These are phyloP conservation scores for Penicillium samsonianum DNA, from an alignment of 495 filamentous ascomycete genomes.

Conservation along the genomic window DNA sequence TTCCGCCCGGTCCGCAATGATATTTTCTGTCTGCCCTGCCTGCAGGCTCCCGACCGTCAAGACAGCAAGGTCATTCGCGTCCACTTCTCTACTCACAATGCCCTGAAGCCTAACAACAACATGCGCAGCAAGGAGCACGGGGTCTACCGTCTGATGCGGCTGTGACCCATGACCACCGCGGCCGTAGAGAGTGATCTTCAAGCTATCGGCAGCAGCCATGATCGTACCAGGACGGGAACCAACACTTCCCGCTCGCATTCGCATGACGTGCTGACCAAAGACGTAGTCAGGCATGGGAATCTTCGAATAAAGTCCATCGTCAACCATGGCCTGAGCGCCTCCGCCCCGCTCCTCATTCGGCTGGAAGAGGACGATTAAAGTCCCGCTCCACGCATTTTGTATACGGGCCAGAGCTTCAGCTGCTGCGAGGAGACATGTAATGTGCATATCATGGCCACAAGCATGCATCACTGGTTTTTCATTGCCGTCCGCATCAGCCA, in stretches of 20 bases:
- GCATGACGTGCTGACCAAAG: conserved; percentile 56
- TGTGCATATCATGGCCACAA: conserved; percentile 60
- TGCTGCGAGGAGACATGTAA: conserved; percentile 54
- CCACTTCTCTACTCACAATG: conserved; percentile 52
- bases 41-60: conserved; percentile 55
- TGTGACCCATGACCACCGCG: conserved; percentile 54
- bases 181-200: conserved; percentile 53
- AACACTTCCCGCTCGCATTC: conserved; percentile 45
- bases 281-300: conserved; percentile 52
- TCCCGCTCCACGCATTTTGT: conserved; percentile 47
- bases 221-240: conserved; percentile 42
- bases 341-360: conserved; percentile 54
- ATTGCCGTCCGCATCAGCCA: conserved; percentile 42
- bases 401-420: conserved; percentile 41
- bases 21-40: conserved; percentile 54
- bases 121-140: conserved; percentile 50
- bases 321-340: conserved; percentile 57
- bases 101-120: conserved; percentile 52
- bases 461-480: conserved; percentile 58
- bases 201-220: conserved; percentile 51
- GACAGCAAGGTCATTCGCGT: conserved; percentile 50
- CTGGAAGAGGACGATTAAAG: conserved; percentile 56
- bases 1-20: conserved; percentile 51
- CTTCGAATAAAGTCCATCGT: conserved; percentile 51
- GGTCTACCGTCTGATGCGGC: conserved; percentile 55